phyloP scores from a whole-genome alignment of 139 green algal genomes.

The Yamagishiella unicocca region DNA sequence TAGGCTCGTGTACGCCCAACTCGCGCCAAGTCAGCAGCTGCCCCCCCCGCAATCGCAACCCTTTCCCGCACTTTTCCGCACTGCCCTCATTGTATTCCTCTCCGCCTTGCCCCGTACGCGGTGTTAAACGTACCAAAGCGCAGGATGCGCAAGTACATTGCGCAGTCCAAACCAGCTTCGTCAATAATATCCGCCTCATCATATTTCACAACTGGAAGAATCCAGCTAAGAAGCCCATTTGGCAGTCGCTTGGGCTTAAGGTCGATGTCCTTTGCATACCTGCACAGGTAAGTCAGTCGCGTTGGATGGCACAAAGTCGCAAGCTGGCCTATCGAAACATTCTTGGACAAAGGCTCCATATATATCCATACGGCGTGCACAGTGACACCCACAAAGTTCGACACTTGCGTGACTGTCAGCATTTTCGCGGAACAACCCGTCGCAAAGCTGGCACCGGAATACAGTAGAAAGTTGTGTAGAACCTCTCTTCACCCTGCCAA shows the following conservation, averaged over 20 bases:
- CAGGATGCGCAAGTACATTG: slow-evolving; percentile 60
- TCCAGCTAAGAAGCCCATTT: slow-evolving; percentile 1
- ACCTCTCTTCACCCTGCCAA: not conserved
- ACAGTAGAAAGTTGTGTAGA: not conserved
- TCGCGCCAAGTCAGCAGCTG: too few relatives aligned
- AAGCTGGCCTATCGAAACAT: not conserved
- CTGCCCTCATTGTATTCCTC: too few relatives aligned
- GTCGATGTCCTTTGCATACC: slow-evolving; percentile 40
- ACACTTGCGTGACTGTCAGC: too few relatives aligned
- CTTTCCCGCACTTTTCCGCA: too few relatives aligned
- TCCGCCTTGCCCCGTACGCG: too few relatives aligned
- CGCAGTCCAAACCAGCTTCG: slow-evolving; percentile 48
- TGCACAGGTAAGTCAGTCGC: too few relatives aligned
- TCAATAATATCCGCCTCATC: slow-evolving; percentile 45
- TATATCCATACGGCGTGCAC: not conserved
- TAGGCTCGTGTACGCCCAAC: too few relatives aligned
- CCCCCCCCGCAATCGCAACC: too few relatives aligned
- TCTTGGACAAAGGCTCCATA: not conserved
- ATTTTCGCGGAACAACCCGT: too few relatives aligned
- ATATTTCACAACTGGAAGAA: slow-evolving; percentile 10
- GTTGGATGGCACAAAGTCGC: not conserved
- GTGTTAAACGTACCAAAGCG: slow-evolving; percentile 44
- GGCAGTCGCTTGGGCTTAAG: slow-evolving; percentile 27
- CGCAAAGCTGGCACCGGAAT: too few relatives aligned
- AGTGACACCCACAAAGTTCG: too few relatives aligned